Base-by-base conservation (phyloP, 805 yeast species). In the Candida pini region DNA sequence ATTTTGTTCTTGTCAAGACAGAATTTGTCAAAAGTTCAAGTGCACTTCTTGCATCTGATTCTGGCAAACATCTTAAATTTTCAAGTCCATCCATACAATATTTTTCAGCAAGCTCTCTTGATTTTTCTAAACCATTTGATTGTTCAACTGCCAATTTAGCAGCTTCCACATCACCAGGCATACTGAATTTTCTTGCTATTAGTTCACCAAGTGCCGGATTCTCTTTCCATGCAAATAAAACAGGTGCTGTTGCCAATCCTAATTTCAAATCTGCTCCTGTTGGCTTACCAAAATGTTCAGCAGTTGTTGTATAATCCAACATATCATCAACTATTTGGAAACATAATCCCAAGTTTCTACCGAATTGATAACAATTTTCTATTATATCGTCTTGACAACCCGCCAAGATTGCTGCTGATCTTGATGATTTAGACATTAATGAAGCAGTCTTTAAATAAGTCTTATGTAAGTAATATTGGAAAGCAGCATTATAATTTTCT, bases 211-310 rank as follows among this genome's bases (percentile, higher is more conserved):
- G 68, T 38, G 80, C 82, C 0, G 96, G 95, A 49, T 76, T 78
- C 50, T 81, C 76, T 51, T 75, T 78, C 98, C 98, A 92, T 1
- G 98, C 97, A 60, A 72, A 92, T 35, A 92, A 64, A 3, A 90
- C 88, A 1, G 98, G 98, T 0, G 97, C 97, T 1, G 98, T 92
- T 2, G 97, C 97, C 48, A 92, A 71, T 0, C 98, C 98, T 28
- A 92, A 68, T 57, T 89, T 78, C 48, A 92, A 69, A 62, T 92
- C 98, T 4, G 96, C 97, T 48, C 92, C 95, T 7, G 95, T 81
- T 3, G 98, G 97, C 59, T 92, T 92, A 24, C 98, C 98, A 38
- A 92, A 64, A 33, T 84, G 77, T 27, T 75, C 76, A 14, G 86
- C 85, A 20, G 89, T 77, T n/a, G 87, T 79, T 0, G 97, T 87